These are phyloP conservation scores for Claviceps purpurea DNA, from an alignment of 2,329 filamentous ascomycete species.

Conservation along the genomic window DNA sequence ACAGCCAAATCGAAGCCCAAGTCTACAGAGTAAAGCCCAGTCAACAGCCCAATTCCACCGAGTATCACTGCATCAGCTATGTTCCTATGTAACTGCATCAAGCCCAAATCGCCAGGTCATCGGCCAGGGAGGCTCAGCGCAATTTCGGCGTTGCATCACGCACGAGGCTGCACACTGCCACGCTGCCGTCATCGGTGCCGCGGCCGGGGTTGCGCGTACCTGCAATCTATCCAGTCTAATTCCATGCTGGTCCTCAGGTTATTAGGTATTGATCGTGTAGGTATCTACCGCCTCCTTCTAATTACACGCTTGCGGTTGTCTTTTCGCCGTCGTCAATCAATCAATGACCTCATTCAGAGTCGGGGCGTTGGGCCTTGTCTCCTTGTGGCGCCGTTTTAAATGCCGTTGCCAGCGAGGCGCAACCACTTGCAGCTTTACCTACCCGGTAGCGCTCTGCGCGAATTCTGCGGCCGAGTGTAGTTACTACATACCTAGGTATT, in stretches of 20 bases:
- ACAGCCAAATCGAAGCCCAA: no score
- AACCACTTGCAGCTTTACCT: not conserved
- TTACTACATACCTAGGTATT: no score
- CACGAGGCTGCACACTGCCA: not conserved
- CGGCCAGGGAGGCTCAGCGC: not conserved
- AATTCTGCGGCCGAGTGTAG: no score
- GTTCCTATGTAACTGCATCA: no score
- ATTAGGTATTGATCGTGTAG: not conserved
- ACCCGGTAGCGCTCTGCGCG: not conserved
- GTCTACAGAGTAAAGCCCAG: no score
- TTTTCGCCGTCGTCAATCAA: not conserved
- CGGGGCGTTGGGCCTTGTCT: not conserved
- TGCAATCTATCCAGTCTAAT: not conserved
- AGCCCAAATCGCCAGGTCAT: not conserved
- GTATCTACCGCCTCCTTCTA: not conserved
- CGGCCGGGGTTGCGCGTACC: not conserved
- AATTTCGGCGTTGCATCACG: not conserved
- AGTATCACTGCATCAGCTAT: no score
- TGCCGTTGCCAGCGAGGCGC: no score
- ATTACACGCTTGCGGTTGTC: not conserved
- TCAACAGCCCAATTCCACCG: no score
- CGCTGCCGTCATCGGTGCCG: not conserved
- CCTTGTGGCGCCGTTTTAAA: not conserved
- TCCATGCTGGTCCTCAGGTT: not conserved
- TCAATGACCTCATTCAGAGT: not conserved